Conservation (phyloP, 768 basidiomycete genomes). For the Gloeophyllum trabeum region DNA sequence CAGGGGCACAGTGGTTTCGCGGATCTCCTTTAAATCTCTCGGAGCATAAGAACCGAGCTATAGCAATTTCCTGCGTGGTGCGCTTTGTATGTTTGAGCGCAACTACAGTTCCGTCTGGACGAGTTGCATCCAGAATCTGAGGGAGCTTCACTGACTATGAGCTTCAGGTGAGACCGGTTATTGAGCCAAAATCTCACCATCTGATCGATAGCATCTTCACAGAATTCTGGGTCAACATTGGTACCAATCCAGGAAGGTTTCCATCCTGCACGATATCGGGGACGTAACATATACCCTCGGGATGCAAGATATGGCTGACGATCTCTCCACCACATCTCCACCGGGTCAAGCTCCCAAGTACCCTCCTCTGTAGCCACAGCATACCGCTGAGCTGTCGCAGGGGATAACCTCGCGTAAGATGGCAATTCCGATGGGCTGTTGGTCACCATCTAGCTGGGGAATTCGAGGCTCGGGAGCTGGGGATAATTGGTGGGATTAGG, state of each 20-base stretch:
- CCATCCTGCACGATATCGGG: constrained; percentile 1
- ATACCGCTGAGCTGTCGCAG: background rate
- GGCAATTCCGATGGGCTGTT: no score
- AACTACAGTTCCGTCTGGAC: constrained; percentile 35
- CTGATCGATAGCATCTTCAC: background rate
- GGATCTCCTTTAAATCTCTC: background rate
- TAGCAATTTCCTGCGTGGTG: constrained; percentile 27
- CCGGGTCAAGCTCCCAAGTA: background rate
- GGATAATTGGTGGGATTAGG: no score
- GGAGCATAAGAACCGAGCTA: background rate
- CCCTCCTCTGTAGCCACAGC: background rate
- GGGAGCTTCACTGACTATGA: background rate
- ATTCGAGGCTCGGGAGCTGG: no score
- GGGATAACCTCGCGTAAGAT: background rate
- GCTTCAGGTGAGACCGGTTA: background rate
- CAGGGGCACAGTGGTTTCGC: constrained; percentile 7
- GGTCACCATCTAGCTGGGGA: no score
- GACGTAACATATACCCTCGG: background rate
- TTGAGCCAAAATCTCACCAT: background rate
- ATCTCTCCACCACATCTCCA: background rate
- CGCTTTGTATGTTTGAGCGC: constrained; percentile 36
- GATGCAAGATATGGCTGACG: background rate
- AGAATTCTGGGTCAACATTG: background rate
- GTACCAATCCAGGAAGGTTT: background rate
- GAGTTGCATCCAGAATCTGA: constrained; percentile 12